Evolutionary conservation across 805 yeast species (phyloP).

Genomic region (Middelhovenomyces tepae): DNA sequence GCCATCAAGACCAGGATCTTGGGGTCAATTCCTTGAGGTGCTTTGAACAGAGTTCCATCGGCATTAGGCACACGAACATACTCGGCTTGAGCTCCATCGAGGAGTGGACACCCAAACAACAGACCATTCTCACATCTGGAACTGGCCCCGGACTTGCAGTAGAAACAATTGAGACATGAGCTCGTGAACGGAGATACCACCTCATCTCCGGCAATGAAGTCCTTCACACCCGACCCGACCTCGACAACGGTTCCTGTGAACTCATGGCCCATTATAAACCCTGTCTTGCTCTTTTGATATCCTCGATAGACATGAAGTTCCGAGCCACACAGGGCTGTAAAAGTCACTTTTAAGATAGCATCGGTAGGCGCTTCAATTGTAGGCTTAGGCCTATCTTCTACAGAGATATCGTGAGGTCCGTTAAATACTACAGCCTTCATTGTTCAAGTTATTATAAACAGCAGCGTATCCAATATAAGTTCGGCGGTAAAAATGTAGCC

Average conservation of each 20-base stretch:
- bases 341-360: slow-evolving; percentile 39
- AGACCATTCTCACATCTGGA: slow-evolving; percentile 47
- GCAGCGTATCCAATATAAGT: no score
- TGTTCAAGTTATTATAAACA: no score
- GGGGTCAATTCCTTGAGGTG: slow-evolving; percentile 35
- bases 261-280: slow-evolving; percentile 45
- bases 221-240: slow-evolving; percentile 28
- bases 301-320: slow-evolving; percentile 50
- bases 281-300: slow-evolving; percentile 33
- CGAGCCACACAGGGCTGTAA: slow-evolving; percentile 46
- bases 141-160: slow-evolving; percentile 44
- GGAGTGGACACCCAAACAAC: slow-evolving; percentile 49
- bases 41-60: slow-evolving; percentile 38
- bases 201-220: slow-evolving; percentile 37
- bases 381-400: slow-evolving; percentile 36
- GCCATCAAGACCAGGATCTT: slow-evolving; percentile 48
- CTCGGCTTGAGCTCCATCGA: slow-evolving; percentile 59
- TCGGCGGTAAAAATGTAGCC: no score
- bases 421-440: slow-evolving; percentile 46
- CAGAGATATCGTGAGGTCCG: slow-evolving; percentile 35
- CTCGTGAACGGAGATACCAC: slow-evolving; percentile 44
- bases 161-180: slow-evolving; percentile 55
- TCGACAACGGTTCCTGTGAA: slow-evolving; percentile 37
- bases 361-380: slow-evolving; percentile 31
- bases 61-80: slow-evolving; percentile 53